Conservation (phyloP, 2,329 filamentous ascomycete species). For the Macrophomina pseudophaseolina region DNA sequence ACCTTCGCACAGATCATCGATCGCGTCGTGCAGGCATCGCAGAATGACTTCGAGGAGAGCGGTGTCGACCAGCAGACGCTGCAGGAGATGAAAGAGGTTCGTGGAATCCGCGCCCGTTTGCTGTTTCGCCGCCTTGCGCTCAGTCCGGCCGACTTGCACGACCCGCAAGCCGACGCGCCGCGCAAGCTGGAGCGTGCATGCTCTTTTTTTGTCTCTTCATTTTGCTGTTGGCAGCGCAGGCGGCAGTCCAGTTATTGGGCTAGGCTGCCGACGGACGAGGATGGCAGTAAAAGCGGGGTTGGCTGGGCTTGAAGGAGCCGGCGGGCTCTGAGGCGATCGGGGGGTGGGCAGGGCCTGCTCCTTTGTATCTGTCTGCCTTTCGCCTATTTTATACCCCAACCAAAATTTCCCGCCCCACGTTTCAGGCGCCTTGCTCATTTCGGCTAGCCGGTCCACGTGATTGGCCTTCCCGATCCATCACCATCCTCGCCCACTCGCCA, state of each 20-base stretch:
- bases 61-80: constrained; percentile 88
- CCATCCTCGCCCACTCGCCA: constrained; percentile 7
- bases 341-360: constrained; percentile 26
- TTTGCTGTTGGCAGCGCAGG: constrained; percentile 12
- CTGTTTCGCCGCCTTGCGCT: constrained; percentile 18
- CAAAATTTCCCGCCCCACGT: constrained; percentile 30
- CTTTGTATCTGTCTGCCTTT: constrained; percentile 38
- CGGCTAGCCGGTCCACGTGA: constrained; percentile 45
- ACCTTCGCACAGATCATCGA: constrained; percentile 94
- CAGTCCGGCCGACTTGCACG: constrained; percentile 7
- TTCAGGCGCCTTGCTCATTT: constrained; percentile 39
- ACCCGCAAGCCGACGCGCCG: constrained; percentile 9
- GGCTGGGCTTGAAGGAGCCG: constrained; percentile 27
- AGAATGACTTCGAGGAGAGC: constrained; percentile 95
- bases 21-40: constrained; percentile 66
- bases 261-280: constrained; percentile 27
- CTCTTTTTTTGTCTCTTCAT: constrained; percentile 12
- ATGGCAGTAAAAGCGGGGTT: constrained; percentile 29
- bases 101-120: constrained; percentile 43
- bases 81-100: constrained; percentile 85
- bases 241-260: constrained; percentile 21
- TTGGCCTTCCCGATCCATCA: constrained; percentile 27
- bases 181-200: background rate
- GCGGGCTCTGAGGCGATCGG: constrained; percentile 25
- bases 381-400: constrained; percentile 52